Conservation (phyloP, 306 rosid genomes). For the Spatholobus suberectus region DNA sequence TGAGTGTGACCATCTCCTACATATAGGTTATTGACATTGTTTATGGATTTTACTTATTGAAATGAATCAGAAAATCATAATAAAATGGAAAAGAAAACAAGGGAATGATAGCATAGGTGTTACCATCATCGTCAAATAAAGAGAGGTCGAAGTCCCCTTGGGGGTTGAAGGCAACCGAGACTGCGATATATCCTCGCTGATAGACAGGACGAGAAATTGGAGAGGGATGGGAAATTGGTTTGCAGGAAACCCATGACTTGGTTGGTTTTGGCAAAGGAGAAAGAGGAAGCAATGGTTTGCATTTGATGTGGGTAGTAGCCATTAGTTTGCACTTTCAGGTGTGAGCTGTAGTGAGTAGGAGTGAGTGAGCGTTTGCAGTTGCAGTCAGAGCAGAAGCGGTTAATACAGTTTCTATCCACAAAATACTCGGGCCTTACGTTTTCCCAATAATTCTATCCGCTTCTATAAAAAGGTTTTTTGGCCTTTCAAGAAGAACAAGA, state of each 20-base stretch:
- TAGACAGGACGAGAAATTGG: constrained; percentile 17
- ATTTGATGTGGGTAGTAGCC: constrained; percentile 59
- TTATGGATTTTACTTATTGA: too few relatives aligned
- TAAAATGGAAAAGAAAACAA: not conserved
- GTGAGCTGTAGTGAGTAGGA: too few relatives aligned
- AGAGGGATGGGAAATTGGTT: constrained; percentile 47
- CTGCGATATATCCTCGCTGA: constrained; percentile 53
- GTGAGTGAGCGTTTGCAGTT: constrained; percentile 9
- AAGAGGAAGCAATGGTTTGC: constrained; percentile 64
- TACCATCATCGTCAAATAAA: constrained; percentile 71
- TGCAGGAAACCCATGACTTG: constrained; percentile 45
- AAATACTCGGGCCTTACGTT: constrained; percentile 50
- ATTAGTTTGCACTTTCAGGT: constrained; percentile 37
- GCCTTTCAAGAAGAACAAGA: not conserved
- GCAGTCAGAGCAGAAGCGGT: constrained; percentile 12
- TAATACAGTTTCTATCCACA: constrained; percentile 51
- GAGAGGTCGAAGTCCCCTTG: constrained; percentile 89
- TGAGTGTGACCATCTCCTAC: not conserved
- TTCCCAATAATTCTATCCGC: constrained; percentile 43
- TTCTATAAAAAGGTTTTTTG: not conserved
- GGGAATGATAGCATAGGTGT: not conserved
- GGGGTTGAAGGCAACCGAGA: constrained; percentile 86
- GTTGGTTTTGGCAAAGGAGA: constrained; percentile 57
- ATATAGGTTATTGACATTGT: too few relatives aligned
- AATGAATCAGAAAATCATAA: not conserved